Evolutionary conservation across 352 stramenopile species (phyloP).

Genomic region (Globisporangium emineosum): DNA sequence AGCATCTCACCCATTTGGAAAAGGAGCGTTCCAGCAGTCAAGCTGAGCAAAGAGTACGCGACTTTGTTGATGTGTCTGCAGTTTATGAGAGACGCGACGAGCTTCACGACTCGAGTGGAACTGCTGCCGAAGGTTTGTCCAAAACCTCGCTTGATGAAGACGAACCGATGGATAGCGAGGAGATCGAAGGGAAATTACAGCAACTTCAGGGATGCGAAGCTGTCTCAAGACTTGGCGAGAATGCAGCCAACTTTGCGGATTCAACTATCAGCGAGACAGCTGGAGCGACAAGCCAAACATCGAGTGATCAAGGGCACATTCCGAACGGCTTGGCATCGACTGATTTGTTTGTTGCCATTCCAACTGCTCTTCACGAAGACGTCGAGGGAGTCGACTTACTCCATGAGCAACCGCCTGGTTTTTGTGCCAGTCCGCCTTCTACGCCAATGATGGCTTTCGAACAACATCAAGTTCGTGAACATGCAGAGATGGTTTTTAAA

Average conservation of each 20-base stretch:
- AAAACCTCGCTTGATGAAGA: background rate
- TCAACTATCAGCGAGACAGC: background rate
- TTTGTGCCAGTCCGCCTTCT: no score
- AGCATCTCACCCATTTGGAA: background rate
- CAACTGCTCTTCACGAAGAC: background rate
- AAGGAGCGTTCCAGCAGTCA: no score
- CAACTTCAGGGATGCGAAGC: conserved; percentile 1
- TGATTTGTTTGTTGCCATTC: background rate
- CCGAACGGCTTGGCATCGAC: background rate
- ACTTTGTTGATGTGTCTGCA: background rate
- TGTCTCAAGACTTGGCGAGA: background rate
- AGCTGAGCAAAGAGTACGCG: background rate
- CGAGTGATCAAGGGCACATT: background rate
- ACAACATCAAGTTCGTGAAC: background rate
- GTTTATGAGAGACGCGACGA: background rate
- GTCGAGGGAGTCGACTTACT: background rate
- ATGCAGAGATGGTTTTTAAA: background rate
- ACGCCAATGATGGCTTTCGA: background rate
- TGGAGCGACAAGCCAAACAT: background rate
- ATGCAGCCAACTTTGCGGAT: background rate
- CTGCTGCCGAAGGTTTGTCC: background rate
- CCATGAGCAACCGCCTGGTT: background rate
- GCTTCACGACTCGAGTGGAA: background rate
- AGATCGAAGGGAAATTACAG: conserved; percentile 1
- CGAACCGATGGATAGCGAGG: background rate